phyloP scores from a whole-genome alignment of 2,329 filamentous ascomycete genomes.

The Truncatella angustata region DNA sequence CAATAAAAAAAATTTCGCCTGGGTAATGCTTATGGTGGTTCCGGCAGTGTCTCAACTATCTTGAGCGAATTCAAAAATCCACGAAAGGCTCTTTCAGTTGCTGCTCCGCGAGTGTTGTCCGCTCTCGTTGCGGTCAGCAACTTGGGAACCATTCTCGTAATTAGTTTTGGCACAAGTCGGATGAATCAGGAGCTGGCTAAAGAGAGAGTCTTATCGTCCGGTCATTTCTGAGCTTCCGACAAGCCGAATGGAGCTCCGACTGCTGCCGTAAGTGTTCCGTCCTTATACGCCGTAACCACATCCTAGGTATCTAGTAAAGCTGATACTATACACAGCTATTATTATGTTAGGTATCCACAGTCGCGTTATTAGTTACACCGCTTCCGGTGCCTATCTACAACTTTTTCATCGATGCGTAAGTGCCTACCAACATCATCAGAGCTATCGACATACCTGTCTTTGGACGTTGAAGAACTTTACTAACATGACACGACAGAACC shows the following conservation, averaged over 20 bases:
- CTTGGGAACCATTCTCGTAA: background rate
- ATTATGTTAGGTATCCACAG: background rate
- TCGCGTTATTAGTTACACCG: background rate
- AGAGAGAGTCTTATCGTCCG: background rate
- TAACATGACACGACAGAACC: background rate
- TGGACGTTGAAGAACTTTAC: background rate
- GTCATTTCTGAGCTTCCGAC: background rate
- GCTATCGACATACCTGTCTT: too few relatives aligned
- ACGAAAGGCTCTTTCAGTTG: background rate
- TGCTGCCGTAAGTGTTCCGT: background rate
- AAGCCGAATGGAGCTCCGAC: background rate
- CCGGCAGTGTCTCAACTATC: background rate
- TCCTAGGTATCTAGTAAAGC: background rate
- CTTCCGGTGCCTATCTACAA: background rate
- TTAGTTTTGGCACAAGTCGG: background rate
- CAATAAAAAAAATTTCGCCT: too few relatives aligned
- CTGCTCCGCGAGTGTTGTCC: background rate
- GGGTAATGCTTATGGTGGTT: background rate
- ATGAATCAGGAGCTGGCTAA: constrained; percentile 1
- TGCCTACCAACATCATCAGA: too few relatives aligned
- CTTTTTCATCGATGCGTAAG: background rate
- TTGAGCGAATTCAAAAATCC: background rate
- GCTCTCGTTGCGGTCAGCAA: background rate
- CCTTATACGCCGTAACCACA: background rate
- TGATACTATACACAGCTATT: background rate